Evolutionary conservation across 352 stramenopile genomes (phyloP).

Genomic region (Globisporangium recalcitrans): DNA sequence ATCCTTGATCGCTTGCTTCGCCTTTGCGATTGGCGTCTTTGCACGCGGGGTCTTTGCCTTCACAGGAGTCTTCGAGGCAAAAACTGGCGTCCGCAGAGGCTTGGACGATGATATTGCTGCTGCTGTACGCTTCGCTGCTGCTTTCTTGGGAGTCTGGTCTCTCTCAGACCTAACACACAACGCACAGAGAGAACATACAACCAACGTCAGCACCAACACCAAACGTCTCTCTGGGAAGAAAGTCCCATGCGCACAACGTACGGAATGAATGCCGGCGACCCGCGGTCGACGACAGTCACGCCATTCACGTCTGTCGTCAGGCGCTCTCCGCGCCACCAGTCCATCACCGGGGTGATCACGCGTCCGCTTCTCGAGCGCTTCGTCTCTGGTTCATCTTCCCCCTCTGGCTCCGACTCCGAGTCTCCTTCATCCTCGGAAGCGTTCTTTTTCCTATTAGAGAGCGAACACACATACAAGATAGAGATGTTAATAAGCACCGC

Average conservation of each 20-base stretch:
- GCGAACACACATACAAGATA: neutral
- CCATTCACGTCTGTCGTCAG: constrained; percentile 18
- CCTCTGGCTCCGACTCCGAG: constrained; percentile 4
- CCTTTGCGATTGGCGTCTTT: constrained; percentile 14
- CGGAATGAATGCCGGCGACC: constrained; percentile 24
- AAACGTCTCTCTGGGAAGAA: neutral
- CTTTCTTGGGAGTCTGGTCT: neutral
- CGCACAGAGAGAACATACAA: neutral
- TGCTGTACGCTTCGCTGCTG: neutral
- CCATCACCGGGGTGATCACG: constrained; percentile 32
- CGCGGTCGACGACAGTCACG: constrained; percentile 19
- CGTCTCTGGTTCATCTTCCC: neutral
- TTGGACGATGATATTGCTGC: neutral
- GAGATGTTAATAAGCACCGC: neutral
- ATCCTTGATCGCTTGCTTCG: constrained; percentile 25
- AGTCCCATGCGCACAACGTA: constrained; percentile 10
- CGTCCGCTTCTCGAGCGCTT: constrained; percentile 22
- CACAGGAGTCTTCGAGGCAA: constrained; percentile 4
- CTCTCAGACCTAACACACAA: neutral
- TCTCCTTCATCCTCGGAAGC: neutral
- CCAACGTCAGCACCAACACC: neutral
- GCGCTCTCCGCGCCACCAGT: constrained; percentile 44
- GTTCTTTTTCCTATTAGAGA: neutral
- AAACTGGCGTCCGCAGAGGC: constrained; percentile 7
- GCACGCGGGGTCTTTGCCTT: constrained; percentile 2